Evolutionary conservation across 306 rosid species (phyloP).

Genomic region (Cicer cuneatum): DNA sequence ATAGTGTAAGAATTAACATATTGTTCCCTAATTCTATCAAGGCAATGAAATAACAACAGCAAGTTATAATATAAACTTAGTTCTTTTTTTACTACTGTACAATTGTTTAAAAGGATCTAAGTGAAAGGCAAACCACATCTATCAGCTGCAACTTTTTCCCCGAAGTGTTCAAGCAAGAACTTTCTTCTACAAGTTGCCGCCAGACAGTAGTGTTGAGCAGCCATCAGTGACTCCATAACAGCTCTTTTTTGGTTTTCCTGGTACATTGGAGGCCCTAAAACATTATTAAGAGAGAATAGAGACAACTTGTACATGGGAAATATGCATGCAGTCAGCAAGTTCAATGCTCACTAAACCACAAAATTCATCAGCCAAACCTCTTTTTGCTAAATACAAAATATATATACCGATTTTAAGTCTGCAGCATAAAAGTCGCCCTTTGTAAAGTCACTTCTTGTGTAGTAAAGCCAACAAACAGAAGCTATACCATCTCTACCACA

Average conservation of each 20-base stretch:
- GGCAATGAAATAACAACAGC: constrained; percentile 22
- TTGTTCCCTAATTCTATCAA: constrained; percentile 4
- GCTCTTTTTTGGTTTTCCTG: constrained; percentile 85
- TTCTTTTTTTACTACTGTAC: constrained; percentile 13
- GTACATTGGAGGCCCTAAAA: constrained; percentile 39
- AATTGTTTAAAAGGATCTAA: constrained; percentile 40
- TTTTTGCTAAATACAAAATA: constrained; percentile 19
- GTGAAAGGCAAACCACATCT: constrained; percentile 72
- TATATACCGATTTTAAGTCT: constrained; percentile 67
- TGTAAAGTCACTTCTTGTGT: constrained; percentile 80
- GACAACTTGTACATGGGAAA: constrained; percentile 26
- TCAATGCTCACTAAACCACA: constrained; percentile 39
- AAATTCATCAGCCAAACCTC: constrained; percentile 17
- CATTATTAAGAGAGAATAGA: constrained; percentile 35
- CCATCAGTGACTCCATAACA: constrained; percentile 71
- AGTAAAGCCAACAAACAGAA: constrained; percentile 92
- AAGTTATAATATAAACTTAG: constrained; percentile 22
- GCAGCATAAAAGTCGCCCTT: constrained; percentile 70
- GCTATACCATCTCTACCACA: constrained; percentile 95
- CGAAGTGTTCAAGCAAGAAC: constrained; percentile 81
- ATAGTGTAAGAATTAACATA: constrained; percentile 11
- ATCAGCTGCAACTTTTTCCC: constrained; percentile 66
- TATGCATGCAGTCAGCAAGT: constrained; percentile 40
- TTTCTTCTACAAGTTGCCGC: constrained; percentile 81
- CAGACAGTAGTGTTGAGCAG: constrained; percentile 82